phyloP scores from a whole-genome alignment of 805 yeast species.

The Schwanniomyces vanrijiae region DNA sequence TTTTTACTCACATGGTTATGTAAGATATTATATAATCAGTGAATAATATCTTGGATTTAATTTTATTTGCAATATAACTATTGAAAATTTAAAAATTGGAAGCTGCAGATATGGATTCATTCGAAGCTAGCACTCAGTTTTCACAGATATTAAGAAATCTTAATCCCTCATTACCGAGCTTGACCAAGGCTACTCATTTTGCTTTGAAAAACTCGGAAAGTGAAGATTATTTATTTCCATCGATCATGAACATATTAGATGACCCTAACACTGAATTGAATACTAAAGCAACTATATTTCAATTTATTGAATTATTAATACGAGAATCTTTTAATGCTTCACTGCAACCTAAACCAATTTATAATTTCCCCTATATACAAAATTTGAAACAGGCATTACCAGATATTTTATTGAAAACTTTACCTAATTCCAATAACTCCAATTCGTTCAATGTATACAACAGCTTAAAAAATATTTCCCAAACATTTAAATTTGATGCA shows the following conservation, averaged over 20 bases:
- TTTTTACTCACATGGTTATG: not conserved
- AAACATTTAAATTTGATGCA: slow-evolving; percentile 30
- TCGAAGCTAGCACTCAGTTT: slow-evolving; percentile 80
- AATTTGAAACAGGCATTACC: slow-evolving; percentile 35
- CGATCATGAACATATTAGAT: slow-evolving; percentile 60
- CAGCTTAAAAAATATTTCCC: slow-evolving; percentile 37
- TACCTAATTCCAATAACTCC: slow-evolving; percentile 37
- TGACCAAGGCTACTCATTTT: slow-evolving; percentile 53
- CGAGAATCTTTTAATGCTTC: slow-evolving; percentile 34
- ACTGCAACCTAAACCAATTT: slow-evolving; percentile 32
- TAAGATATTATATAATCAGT: not conserved
- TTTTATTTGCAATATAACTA: not conserved
- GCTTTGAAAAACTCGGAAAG: slow-evolving; percentile 57
- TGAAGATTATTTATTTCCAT: slow-evolving; percentile 67
- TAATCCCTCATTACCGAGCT: slow-evolving; percentile 60
- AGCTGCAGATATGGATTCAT: slow-evolving; percentile 66
- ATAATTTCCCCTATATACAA: slow-evolving; percentile 38
- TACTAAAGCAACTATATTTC: slow-evolving; percentile 63
- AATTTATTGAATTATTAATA: slow-evolving; percentile 65
- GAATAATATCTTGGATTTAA: no score
- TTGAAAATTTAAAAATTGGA: not conserved
- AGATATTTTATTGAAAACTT: slow-evolving; percentile 28
- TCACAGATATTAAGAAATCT: slow-evolving; percentile 62
- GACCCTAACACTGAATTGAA: slow-evolving; percentile 53
- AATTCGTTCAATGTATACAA: slow-evolving; percentile 37